These are phyloP conservation scores for Ophiostoma novo-ulmi DNA, from an alignment of 2,329 filamentous ascomycete genomes.

Conservation along the genomic window DNA sequence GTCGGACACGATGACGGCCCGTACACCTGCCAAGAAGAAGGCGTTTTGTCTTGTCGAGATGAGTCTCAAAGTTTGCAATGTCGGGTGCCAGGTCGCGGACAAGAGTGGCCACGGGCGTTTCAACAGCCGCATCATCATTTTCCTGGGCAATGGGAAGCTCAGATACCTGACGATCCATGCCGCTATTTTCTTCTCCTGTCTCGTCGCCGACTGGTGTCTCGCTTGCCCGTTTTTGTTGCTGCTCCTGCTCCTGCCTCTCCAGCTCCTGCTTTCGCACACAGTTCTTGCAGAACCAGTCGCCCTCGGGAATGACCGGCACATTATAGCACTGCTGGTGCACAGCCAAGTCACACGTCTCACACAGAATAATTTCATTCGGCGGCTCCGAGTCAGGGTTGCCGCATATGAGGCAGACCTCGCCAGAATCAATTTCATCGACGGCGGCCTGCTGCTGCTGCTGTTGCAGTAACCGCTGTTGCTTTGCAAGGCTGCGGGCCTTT, in stretches of 20 bases:
- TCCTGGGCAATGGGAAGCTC: neutral
- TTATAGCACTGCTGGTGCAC: conserved; percentile 59
- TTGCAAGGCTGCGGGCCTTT: neutral
- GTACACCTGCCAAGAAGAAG: conserved; percentile 55
- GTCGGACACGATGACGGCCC: conserved; percentile 50
- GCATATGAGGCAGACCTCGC: conserved; percentile 55
- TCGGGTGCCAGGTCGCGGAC: conserved; percentile 35
- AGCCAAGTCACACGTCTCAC: conserved; percentile 58
- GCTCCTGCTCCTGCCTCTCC: neutral
- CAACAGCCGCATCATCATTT: neutral
- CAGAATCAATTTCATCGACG: conserved; percentile 33
- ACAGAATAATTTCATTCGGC: conserved; percentile 60
- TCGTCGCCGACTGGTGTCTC: neutral
- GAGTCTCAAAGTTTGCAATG: conserved; percentile 55
- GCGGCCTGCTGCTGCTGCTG: conserved; percentile 28
- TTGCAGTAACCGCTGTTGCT: neutral
- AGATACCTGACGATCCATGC: neutral
- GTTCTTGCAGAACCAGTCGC: conserved; percentile 58
- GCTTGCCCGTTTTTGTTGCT: neutral
- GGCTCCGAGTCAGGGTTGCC: conserved; percentile 51
- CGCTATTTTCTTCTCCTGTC: neutral
- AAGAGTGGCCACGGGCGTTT: neutral
- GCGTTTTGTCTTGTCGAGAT: conserved; percentile 51
- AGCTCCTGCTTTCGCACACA: conserved; percentile 39
- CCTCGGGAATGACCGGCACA: conserved; percentile 52